phyloP scores from a whole-genome alignment of 306 rosid genomes.

The Mucuna pruriens region DNA sequence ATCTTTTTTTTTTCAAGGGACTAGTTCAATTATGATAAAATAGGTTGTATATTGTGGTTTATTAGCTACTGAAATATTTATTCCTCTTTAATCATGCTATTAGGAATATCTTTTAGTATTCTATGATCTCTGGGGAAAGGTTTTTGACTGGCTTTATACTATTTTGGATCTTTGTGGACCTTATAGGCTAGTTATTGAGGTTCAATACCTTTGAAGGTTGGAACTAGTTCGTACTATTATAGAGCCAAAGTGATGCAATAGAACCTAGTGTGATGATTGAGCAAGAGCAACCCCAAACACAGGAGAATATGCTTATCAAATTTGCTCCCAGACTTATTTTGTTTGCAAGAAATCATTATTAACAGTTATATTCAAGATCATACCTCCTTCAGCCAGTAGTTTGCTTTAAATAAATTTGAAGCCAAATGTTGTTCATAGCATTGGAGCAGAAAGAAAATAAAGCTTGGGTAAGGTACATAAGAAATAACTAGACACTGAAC shows the following conservation, averaged over 20 bases:
- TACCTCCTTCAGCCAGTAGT: slow-evolving; percentile 6
- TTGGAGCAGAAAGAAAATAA: not conserved
- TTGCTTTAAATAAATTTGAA: slow-evolving; percentile 1
- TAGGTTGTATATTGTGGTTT: not conserved
- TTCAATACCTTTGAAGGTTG: not conserved
- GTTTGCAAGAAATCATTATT: slow-evolving; percentile 22
- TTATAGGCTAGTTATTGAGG: slow-evolving; percentile 23
- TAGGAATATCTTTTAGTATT: not conserved
- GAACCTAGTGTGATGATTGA: slow-evolving; percentile 1
- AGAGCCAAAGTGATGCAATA: not conserved
- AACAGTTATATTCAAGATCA: not conserved
- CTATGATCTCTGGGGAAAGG: not conserved
- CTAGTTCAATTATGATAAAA: not conserved
- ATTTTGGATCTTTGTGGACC: not conserved
- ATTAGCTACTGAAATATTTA: slow-evolving; percentile 2
- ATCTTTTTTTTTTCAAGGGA: not conserved
- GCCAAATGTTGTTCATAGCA: not conserved
- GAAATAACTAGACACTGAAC: not conserved
- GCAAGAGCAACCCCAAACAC: not conserved
- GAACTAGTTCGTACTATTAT: not conserved
- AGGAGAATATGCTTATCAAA: not conserved
- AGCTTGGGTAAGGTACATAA: slow-evolving; percentile 12
- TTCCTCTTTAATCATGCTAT: not conserved
- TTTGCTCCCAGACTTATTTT: slow-evolving; percentile 10
- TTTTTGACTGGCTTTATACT: not conserved